Conservation (phyloP, 495 filamentous ascomycete species). For the Aspergillus sparsus region DNA sequence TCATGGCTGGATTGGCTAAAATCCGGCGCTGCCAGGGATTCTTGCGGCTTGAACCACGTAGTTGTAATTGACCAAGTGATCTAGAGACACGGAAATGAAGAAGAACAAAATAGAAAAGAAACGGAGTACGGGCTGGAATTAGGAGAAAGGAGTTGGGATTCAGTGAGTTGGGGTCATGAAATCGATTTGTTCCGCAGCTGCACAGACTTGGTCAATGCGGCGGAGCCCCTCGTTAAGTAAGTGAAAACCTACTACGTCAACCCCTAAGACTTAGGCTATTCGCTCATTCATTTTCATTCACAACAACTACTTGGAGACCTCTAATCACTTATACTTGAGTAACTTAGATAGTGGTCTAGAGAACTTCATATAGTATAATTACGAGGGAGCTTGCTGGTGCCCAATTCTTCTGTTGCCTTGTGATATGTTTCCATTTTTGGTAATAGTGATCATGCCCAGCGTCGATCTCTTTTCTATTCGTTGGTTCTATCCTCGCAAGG, state of each 20-base stretch:
- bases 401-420: not conserved
- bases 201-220: conserved; percentile 29
- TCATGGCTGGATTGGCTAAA: conserved; percentile 33
- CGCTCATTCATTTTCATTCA: not conserved
- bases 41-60: not conserved
- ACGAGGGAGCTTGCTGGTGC: not conserved
- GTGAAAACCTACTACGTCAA: conserved; percentile 27
- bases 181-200: conserved; percentile 14
- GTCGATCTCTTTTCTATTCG: too few species aligned
- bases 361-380: not conserved
- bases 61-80: not conserved
- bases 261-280: not conserved
- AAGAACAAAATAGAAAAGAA: not conserved
- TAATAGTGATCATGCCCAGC: not conserved
- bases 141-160: too few species aligned
- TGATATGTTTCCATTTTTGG: conserved; percentile 1
- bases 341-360: not conserved
- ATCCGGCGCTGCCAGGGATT: not conserved
- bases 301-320: too few species aligned
- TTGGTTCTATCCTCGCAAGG: too few species aligned
- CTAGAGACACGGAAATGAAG: not conserved
- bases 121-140: not conserved
- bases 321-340: too few species aligned
- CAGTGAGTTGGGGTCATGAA: not conserved
- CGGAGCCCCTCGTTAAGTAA: conserved; percentile 26